A percentile compares a stretch with the other conserved stretches of the same genome.
phyloP scores from a whole-genome alignment of 164 flowering plant genomes.

The Akebia trifoliata region DNA sequence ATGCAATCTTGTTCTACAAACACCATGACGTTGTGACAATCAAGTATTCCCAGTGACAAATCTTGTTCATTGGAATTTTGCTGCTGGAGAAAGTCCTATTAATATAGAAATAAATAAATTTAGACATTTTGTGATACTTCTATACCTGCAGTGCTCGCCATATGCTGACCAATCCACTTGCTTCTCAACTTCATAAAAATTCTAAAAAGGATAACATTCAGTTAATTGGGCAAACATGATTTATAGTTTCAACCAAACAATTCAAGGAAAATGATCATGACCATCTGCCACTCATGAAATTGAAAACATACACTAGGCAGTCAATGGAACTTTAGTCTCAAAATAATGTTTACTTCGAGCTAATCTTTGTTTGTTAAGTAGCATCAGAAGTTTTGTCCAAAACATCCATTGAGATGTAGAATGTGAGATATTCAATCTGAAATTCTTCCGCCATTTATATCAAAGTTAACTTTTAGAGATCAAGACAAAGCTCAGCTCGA shows the following conservation, averaged over 20 bases:
- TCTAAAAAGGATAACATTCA: constrained; percentile 28
- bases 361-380: too few relatives aligned
- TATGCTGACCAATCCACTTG: constrained; percentile 63
- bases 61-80: background rate
- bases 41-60: too few relatives aligned
- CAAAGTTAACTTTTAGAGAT: too few relatives aligned
- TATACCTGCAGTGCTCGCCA: constrained; percentile 71
- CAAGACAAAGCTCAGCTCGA: too few relatives aligned
- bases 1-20: too few relatives aligned
- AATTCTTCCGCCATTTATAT: too few relatives aligned
- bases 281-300: background rate
- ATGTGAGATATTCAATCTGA: too few relatives aligned
- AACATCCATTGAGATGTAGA: too few relatives aligned
- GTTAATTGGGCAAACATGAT: background rate
- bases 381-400: too few relatives aligned
- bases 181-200: constrained; percentile 54
- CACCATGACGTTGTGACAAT: too few relatives aligned
- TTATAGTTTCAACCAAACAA: background rate
- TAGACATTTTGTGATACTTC: constrained; percentile 2
- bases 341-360: too few relatives aligned
- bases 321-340: too few relatives aligned
- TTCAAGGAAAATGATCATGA: background rate
- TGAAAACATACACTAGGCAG: background rate
- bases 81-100: background rate
- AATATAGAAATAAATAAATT: background rate